These are phyloP conservation scores for Neurospora crassa DNA, from an alignment of 2,329 filamentous ascomycete species.

Conservation along the genomic window DNA sequence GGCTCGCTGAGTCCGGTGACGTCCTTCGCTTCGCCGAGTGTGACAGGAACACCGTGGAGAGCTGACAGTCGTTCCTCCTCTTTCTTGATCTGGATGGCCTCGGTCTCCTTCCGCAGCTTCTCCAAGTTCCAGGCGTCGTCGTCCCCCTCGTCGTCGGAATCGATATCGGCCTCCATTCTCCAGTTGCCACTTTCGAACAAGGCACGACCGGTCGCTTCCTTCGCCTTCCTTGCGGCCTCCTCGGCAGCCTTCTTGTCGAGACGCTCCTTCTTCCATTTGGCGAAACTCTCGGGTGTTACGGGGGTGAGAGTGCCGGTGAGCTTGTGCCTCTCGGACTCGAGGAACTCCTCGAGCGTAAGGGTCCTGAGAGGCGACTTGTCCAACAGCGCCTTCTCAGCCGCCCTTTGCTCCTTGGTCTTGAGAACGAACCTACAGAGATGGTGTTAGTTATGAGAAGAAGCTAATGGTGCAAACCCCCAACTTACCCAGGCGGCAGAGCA, in stretches of 20 bases:
- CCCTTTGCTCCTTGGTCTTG: slow-evolving; percentile 95
- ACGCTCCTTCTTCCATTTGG: slow-evolving; percentile 94
- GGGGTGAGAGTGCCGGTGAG: slow-evolving; percentile 85
- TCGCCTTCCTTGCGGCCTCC: slow-evolving; percentile 78
- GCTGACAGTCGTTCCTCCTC: slow-evolving; percentile 60
- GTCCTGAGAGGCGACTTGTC: slow-evolving; percentile 95
- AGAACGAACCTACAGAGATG: slow-evolving; percentile 65
- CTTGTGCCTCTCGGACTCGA: slow-evolving; percentile 94
- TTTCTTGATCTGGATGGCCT: slow-evolving; percentile 60
- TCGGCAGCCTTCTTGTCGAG: slow-evolving; percentile 94
- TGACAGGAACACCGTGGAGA: slow-evolving; percentile 20
- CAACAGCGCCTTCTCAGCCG: slow-evolving; percentile 88
- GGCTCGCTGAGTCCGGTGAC: slow-evolving; percentile 12
- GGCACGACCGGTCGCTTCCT: slow-evolving; percentile 89
- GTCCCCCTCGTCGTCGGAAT: slow-evolving; percentile 45
- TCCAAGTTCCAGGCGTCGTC: slow-evolving; percentile 66
- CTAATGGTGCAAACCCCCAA: slow-evolving; percentile 17
- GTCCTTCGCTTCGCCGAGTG: slow-evolving; percentile 11
- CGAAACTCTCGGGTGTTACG: slow-evolving; percentile 85
- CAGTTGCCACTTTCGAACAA: slow-evolving; percentile 97
- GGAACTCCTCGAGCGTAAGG: slow-evolving; percentile 90
- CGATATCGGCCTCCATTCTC: slow-evolving; percentile 54
- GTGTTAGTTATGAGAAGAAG: slow-evolving; percentile 2
- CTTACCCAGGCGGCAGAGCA: slow-evolving; percentile 85
- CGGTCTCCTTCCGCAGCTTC: slow-evolving; percentile 75